phyloP scores from a whole-genome alignment of 768 basidiomycete genomes.

The Neoboletus magnificus region DNA sequence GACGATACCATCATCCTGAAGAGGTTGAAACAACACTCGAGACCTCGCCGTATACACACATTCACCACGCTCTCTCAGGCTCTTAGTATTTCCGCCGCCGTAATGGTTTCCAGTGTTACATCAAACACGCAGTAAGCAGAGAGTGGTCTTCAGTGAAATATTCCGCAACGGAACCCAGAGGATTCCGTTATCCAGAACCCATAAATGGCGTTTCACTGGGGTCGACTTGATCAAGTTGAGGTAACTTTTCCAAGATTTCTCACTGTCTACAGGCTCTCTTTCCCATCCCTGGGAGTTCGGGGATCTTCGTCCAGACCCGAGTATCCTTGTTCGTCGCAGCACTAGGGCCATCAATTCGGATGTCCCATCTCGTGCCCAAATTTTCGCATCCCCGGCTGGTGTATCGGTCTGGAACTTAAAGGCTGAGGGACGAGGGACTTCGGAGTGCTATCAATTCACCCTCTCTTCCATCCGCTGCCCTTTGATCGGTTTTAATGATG shows the following conservation, averaged over 20 bases:
- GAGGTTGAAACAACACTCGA: too few species aligned
- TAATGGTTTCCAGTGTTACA: too few species aligned
- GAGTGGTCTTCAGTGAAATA: neutral
- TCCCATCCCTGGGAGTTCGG: conserved; percentile 10
- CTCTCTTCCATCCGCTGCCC: neutral
- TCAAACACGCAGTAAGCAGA: neutral
- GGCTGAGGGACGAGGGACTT: neutral
- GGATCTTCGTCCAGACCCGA: neutral
- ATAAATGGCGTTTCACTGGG: neutral
- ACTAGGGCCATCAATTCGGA: neutral
- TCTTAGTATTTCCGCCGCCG: too few species aligned
- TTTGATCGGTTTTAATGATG: conserved; percentile 3
- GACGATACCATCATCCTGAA: too few species aligned
- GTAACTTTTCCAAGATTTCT: neutral
- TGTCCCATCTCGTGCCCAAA: neutral
- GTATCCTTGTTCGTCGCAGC: neutral
- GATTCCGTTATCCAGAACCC: neutral
- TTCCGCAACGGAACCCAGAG: neutral
- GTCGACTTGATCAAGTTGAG: too few species aligned
- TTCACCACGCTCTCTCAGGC: too few species aligned
- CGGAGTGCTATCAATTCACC: neutral
- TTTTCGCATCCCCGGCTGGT: neutral
- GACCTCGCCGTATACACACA: too few species aligned
- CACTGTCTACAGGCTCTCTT: neutral
- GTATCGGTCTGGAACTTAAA: conserved; percentile 2